Base-by-base conservation (phyloP, 2,329 filamentous ascomycete species). In the Fonsecaea monophora region DNA sequence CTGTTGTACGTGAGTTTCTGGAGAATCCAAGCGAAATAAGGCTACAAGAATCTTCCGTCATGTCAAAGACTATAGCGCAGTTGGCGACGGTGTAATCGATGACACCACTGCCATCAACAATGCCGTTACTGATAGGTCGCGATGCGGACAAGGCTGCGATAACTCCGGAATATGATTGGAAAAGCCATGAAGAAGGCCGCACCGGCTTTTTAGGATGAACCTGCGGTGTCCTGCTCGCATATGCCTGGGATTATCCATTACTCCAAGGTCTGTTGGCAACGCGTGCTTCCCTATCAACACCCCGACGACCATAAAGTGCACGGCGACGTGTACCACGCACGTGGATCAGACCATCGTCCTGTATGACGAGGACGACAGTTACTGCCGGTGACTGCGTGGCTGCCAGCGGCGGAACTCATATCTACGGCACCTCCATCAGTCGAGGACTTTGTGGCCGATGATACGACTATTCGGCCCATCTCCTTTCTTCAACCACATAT, bases 41-140 rank as follows among this genome's bases (percentile, higher is more conserved):
- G 79, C 74, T 95, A 92, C 84, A 85, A 91, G 77, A 82, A 21
- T 94, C 70, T 93, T 87, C 80, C 89, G 91, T 73, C 92, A 92
- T 73, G 90, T 94, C 56, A 87, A 86, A 79, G 89, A 92, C 73
- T 94, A 86, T 74, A 91, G 91, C 54, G 91, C 91, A 56, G 86
- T 82, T 70, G 90, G 90, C 70, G 87, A 90, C 72, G 89, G 89
- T 13, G 78, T 81, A 0, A 90, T 90, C 32, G 94, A 98, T 77
- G 94, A 97, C 76, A 97, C 94, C 0, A 89, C 80, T 0, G 92
- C 94, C 64, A 97, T 98, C 85, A 97, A 97, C 81, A 78, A 82
- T 45, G 93, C 93, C 70, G 90, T 97, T 74, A 84, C 86, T 4
- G 86, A 87, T n/a, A 92, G 92, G 34, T 83, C 85, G 73, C 91